phyloP scores from a whole-genome alignment of 805 yeast genomes.

The Dipodascus geniculatus region DNA sequence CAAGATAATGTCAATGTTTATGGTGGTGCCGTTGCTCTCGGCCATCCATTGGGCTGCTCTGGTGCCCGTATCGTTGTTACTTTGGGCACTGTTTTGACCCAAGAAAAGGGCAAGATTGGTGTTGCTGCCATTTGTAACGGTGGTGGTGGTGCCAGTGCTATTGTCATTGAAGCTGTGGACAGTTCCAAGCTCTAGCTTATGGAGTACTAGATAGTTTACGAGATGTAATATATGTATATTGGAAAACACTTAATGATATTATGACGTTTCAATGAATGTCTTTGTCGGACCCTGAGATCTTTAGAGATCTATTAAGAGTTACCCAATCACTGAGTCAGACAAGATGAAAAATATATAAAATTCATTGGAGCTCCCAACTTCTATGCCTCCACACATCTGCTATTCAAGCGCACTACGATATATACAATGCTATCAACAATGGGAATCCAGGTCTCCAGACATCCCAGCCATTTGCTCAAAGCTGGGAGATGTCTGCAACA shows the following conservation, averaged over 20 bases:
- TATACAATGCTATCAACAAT: not conserved
- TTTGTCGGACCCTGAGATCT: not conserved
- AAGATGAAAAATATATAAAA: not conserved
- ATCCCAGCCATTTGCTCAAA: not conserved
- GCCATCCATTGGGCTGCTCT: conserved; percentile 93
- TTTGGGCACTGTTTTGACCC: conserved; percentile 62
- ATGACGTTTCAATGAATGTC: not conserved
- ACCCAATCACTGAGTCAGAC: not conserved
- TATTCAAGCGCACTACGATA: not conserved
- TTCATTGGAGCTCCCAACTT: not conserved
- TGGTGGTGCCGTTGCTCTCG: conserved; percentile 95
- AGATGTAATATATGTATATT: not conserved
- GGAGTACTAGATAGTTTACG: not conserved
- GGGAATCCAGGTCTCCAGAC: no score
- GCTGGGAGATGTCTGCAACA: not conserved
- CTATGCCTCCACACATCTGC: not conserved
- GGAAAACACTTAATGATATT: no score
- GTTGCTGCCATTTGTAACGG: conserved; percentile 97
- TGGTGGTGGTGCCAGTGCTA: conserved; percentile 97
- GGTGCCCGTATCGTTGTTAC: conserved; percentile 93
- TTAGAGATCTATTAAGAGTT: no score
- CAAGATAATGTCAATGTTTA: conserved; percentile 70
- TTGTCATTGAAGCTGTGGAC: conserved; percentile 64
- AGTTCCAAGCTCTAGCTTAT: not conserved
- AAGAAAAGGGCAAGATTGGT: conserved; percentile 83